Conservation (phyloP, 2,329 filamentous ascomycete genomes). For the Phialemoniopsis sp. region DNA sequence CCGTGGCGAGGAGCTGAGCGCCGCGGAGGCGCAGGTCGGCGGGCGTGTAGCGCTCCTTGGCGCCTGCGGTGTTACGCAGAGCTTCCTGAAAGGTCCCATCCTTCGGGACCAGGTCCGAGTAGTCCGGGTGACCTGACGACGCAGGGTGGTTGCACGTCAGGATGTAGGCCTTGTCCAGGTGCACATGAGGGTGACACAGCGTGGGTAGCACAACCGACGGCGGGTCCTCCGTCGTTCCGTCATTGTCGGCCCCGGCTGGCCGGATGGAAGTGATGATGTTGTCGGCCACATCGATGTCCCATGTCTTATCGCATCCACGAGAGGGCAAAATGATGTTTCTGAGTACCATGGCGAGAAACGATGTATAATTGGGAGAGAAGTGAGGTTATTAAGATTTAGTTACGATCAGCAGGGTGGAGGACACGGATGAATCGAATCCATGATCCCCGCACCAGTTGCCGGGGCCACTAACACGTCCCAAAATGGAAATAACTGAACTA, state of each 20-base stretch:
- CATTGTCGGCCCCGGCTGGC: background rate
- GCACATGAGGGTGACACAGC: slow-evolving; percentile 69
- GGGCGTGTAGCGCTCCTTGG: slow-evolving; percentile 59
- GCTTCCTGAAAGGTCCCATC: slow-evolving; percentile 64
- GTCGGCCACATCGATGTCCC: slow-evolving; percentile 8
- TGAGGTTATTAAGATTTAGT: no score
- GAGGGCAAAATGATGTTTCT: slow-evolving; percentile 7
- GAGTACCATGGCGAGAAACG: slow-evolving; percentile 5
- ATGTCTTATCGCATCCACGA: background rate
- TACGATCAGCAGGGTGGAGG: no score
- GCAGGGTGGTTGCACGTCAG: slow-evolving; percentile 31
- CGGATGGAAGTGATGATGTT: slow-evolving; percentile 2
- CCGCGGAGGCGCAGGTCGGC: slow-evolving; percentile 63
- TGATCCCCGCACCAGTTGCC: no score
- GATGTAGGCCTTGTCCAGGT: slow-evolving; percentile 64
- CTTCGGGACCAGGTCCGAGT: slow-evolving; percentile 54
- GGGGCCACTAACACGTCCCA: no score
- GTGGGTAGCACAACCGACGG: slow-evolving; percentile 23
- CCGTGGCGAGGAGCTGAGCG: slow-evolving; percentile 61
- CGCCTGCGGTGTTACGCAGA: slow-evolving; percentile 41
- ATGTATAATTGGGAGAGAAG: no score
- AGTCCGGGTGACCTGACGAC: slow-evolving; percentile 41
- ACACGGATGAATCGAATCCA: no score
- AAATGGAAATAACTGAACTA: no score
- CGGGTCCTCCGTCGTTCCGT: slow-evolving; percentile 2